These are phyloP conservation scores for Ulmus americana DNA, from an alignment of 331 rosid species.

Conservation along the genomic window DNA sequence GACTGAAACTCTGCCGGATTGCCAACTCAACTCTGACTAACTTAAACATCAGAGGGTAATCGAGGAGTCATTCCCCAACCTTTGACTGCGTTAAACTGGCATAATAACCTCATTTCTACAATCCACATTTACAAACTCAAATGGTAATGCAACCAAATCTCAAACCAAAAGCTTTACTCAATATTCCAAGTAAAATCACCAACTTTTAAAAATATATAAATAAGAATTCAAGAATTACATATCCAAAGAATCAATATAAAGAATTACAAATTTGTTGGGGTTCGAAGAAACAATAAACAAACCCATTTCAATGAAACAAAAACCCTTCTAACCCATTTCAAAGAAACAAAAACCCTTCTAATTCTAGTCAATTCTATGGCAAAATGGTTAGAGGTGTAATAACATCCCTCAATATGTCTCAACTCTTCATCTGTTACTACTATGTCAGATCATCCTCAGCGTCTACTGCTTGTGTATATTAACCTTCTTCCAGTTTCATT, in stretches of 20 bases:
- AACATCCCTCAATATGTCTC: conserved; percentile 33
- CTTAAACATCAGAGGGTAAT: no score
- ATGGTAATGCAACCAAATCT: neutral
- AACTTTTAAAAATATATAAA: neutral
- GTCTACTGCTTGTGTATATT: conserved; percentile 19
- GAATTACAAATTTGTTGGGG: conserved; percentile 28
- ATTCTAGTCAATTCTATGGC: conserved; percentile 6
- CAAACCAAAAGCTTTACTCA: neutral
- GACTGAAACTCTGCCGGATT: no score
- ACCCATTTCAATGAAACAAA: neutral
- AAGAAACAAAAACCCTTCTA: neutral
- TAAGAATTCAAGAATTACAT: conserved; percentile 16
- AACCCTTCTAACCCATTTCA: neutral
- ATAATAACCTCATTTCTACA: no score
- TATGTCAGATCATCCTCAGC: conserved; percentile 34
- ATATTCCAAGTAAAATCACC: neutral
- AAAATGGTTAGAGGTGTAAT: conserved; percentile 25
- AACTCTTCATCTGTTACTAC: conserved; percentile 30
- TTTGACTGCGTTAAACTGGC: no score
- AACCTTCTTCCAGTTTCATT: conserved; percentile 24
- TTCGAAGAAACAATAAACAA: conserved; percentile 15
- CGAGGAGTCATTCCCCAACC: no score
- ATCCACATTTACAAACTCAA: no score
- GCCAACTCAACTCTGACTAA: no score
- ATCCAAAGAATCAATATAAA: conserved; percentile 21